Evolutionary conservation across 2,329 filamentous ascomycete species (phyloP), one percentile per base, ranked within the genome.

Genomic region (Claviceps quebecensis): DNA sequence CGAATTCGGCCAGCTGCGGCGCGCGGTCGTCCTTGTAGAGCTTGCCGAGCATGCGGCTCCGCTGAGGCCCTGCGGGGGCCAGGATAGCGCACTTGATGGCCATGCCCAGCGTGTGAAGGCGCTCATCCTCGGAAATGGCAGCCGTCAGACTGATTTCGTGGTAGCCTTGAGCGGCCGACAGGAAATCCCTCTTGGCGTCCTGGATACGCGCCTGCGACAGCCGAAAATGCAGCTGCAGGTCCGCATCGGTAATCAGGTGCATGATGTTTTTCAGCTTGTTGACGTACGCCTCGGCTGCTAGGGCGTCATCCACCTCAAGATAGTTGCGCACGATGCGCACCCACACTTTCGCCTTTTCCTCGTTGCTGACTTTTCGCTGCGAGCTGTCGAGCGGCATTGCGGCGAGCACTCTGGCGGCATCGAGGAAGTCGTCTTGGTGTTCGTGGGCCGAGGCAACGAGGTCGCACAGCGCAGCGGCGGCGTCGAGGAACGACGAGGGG

Each of bases 241-340:
- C 78, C 40, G 82, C 78, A 65, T 95, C 82, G 34, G 77, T 70
- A 36, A 95, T 81, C 56, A 78, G 83, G 71, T 87, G 81, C 65
- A 95, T 88, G 58, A 96, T 76, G 63, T 93, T 91, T 71, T 96
- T 97, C 67, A 95, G 85, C 67, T 91, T 90, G 75, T 96, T 96
- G 61, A 98, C 77, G 65, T 90, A 95, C 41, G 78, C 80, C 65
- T 94, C 88, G 43, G 93, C 93, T 38, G 79, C 77, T 1, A 84
- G 88, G 8, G 87, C 85, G 69, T 97, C 90, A 65, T 95, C 91
- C 47, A 90, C 87, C 71, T 98, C 91, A 55, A 98, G 79, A 65
- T 93, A 94, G 72, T 94, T 86, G 55, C 93, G 81, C 63, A 94
- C 89, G 63, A 98, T 95, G 54, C 91, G 86, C 59, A 97, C 85